Evolutionary conservation across 2,329 filamentous ascomycete species (phyloP).

Genomic region (Waltergamsia citrina): DNA sequence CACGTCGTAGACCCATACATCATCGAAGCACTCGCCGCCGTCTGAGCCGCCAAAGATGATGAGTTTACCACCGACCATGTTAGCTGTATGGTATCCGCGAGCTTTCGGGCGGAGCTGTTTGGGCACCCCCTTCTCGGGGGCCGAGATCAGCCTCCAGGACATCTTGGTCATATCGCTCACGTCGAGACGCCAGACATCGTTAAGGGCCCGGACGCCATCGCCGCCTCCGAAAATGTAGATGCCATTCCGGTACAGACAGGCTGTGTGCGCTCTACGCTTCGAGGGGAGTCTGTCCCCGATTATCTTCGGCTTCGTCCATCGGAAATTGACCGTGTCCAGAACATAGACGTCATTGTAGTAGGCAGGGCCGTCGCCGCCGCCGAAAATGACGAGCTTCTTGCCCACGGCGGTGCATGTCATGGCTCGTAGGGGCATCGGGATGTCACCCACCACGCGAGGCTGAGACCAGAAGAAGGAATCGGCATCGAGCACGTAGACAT

Average conservation of each 20-base stretch:
- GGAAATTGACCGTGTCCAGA: slow-evolving; percentile 60
- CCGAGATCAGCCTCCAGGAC: slow-evolving; percentile 57
- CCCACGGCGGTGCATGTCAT: slow-evolving; percentile 66
- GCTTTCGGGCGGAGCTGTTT: slow-evolving; percentile 46
- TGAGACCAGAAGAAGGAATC: slow-evolving; percentile 62
- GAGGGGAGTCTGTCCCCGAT: slow-evolving; percentile 48
- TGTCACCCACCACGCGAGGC: slow-evolving; percentile 54
- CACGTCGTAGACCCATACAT: slow-evolving; percentile 66
- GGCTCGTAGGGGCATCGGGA: slow-evolving; percentile 55
- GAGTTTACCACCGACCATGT: slow-evolving; percentile 63
- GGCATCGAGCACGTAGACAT: slow-evolving; percentile 59
- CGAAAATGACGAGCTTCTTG: slow-evolving; percentile 62
- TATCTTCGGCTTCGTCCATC: slow-evolving; percentile 54
- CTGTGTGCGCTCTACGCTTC: slow-evolving; percentile 57
- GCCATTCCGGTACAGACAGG: slow-evolving; percentile 62
- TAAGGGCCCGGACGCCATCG: slow-evolving; percentile 59
- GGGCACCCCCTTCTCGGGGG: slow-evolving; percentile 20
- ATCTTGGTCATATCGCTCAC: slow-evolving; percentile 57
- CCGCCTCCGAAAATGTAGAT: slow-evolving; percentile 66
- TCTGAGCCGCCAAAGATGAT: slow-evolving; percentile 64
- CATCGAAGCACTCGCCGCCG: slow-evolving; percentile 62
- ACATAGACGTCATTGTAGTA: slow-evolving; percentile 68
- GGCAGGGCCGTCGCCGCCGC: slow-evolving; percentile 58
- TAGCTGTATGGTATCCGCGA: slow-evolving; percentile 62
- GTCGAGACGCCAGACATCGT: slow-evolving; percentile 65